These are phyloP conservation scores for Colletotrichum destructivum DNA, from an alignment of 2,329 filamentous ascomycete species.

Conservation along the genomic window DNA sequence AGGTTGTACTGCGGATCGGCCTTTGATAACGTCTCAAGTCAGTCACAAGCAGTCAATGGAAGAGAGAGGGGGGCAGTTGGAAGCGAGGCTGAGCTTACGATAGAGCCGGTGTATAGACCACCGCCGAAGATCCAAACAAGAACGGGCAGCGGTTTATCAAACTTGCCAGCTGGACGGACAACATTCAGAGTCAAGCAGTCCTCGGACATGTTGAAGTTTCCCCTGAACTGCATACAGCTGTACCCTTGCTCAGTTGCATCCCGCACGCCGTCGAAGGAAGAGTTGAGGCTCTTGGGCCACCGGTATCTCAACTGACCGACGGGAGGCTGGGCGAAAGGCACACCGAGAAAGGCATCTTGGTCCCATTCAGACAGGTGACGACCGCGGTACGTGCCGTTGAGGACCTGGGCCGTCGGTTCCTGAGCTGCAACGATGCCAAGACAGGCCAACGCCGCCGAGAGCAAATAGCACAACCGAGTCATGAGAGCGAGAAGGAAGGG, in stretches of 20 bases:
- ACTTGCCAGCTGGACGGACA: conserved; percentile 56
- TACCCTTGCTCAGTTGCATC: conserved; percentile 59
- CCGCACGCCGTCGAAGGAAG: conserved; percentile 55
- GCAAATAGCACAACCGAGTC: conserved; percentile 21
- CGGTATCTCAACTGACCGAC: conserved; percentile 54
- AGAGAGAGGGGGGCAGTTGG: too few relatives aligned
- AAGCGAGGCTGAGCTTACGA: conserved; percentile 40
- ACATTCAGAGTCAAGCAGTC: conserved; percentile 64
- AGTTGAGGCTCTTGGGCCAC: conserved; percentile 55
- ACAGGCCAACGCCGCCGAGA: conserved; percentile 30
- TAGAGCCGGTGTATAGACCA: conserved; percentile 65
- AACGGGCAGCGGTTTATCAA: conserved; percentile 56
- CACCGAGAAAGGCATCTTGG: conserved; percentile 59
- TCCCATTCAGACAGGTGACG: conserved; percentile 51
- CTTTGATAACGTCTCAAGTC: conserved; percentile 35
- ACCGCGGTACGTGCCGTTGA: conserved; percentile 54
- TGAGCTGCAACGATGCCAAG: conserved; percentile 15
- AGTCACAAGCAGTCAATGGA: background rate
- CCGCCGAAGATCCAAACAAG: conserved; percentile 73
- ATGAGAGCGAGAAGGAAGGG: background rate
- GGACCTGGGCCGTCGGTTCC: conserved; percentile 44
- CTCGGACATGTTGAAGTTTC: conserved; percentile 60
- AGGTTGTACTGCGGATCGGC: conserved; percentile 74
- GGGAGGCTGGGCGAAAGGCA: conserved; percentile 54
- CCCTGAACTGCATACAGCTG: conserved; percentile 63